Conservation (phyloP, 129 eudicot species). For the Apium graveolens region DNA sequence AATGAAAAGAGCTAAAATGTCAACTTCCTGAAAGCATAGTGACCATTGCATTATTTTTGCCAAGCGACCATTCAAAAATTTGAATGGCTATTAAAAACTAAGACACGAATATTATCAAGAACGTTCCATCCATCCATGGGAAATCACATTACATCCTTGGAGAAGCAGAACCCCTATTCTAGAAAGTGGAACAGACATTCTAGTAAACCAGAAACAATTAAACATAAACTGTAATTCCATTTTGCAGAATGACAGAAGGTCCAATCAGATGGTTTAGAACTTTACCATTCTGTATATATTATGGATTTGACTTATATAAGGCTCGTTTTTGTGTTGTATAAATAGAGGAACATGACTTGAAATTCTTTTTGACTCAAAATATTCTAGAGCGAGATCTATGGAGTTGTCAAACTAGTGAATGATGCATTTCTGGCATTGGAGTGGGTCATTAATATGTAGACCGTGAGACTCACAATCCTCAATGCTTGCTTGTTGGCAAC, state of each 20-base stretch:
- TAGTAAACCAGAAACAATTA: not conserved
- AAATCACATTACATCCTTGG: not conserved
- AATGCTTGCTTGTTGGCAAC: not conserved
- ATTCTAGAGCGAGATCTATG: not conserved
- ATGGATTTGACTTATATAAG: not conserved
- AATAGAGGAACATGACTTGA: not conserved
- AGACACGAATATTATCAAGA: too few relatives aligned
- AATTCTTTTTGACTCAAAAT: not conserved
- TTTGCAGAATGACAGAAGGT: not conserved
- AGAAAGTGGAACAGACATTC: not conserved
- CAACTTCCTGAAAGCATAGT: not conserved
- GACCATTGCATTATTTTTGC: not conserved
- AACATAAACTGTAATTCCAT: not conserved
- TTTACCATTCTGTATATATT: not conserved
- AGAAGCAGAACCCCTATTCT: not conserved
- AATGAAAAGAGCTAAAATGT: not conserved
- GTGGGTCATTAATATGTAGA: not conserved
- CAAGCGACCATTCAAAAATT: not conserved
- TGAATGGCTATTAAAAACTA: too few relatives aligned
- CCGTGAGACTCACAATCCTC: not conserved
- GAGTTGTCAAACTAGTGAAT: not conserved
- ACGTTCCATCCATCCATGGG: not conserved
- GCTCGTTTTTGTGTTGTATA: not conserved
- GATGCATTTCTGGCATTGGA: not conserved
- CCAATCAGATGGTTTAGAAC: not conserved